Evolutionary conservation across 352 stramenopile genomes (phyloP), one percentile per base, ranked within the genome.

Genomic region (Phytophthora tubulina): DNA sequence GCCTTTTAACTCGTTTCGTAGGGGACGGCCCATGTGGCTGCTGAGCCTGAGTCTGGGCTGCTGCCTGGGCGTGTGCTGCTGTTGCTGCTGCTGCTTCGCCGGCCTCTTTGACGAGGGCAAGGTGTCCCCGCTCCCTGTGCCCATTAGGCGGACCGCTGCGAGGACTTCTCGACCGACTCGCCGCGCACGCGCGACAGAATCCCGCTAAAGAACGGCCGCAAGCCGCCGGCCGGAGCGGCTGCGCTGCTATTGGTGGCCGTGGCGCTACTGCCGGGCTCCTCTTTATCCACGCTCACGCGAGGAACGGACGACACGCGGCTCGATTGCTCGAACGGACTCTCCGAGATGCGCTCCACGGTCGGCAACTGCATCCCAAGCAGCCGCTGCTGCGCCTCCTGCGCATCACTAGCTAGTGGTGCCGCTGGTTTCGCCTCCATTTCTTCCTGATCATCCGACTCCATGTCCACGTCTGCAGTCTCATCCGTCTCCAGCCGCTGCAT

Each of bases 141-240:
- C 76, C 39, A 51, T 55, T 68, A 84, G 60, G 66, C 63, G 61
- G 59, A 45, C 53, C 62, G 57, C 38, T 74, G 62, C 55, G 66
- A 75, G 65, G 70, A 54, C 36, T 77, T 76, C 49, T 81, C 73
- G 50, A 45, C 73, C 57, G 73, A 79, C 52, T 78, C 70, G 73
- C 73, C 75, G 66, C 76, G 70, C 39, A 75, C 70, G 59, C 44
- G 76, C 61, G 63, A 81, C 59, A 76, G 79, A 81, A 89, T 77
- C 15, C 79, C 72, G 33, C 73, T 76, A 57, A 89, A 80, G 62
- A 87, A 83, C 63, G 79, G 70, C 56, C 73, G 61, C 7, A 75
- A 59, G 15, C 69, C 56, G 46, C 50, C 45, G 33, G 49, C 55
- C 41, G 49, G 31, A 5, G 61, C 15, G 30, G 35, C 33, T 4